Evolutionary conservation across 1,284 basidiomycete genomes (phyloP), one percentile per base, ranked within the genome.

Genomic region (Irpex sp.): DNA sequence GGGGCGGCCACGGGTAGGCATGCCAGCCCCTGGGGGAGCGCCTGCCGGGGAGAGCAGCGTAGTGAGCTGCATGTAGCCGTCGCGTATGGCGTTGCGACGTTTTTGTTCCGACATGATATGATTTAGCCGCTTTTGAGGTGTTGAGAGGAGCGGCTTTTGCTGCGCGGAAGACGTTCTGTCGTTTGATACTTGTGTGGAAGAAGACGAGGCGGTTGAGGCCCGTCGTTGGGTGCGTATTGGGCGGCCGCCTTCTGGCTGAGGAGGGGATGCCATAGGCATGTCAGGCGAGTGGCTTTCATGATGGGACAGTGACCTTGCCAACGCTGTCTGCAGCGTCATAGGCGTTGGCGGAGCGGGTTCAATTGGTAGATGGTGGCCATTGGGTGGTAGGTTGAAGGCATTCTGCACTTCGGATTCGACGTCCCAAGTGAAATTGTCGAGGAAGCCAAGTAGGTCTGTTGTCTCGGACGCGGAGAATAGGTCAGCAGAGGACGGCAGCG

Each of bases 31-130:
- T 36, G 84, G 81, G 12, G 75, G 74, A 2, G 84, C 81, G 4
- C 87, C 87, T 6, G 86, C 83, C 21, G 90, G 88, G 0, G 91
- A 87, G 57, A 94, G 84, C 33, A 94, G 79, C 0, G 86, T 76
- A 39, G 91, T 93, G 49, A 95, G 77, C 69, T 91, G 85, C 12
- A 93, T 88, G 75, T 95, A 95, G 9, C 92, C 93, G 64, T 93
- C 89, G 39, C 93, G 85, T 67, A 95, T 95, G 55, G 92, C 91
- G 64, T 94, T 93, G 2, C 93, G 83, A 2, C 93, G 86, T 73
- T 93, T 94, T 75, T 95, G 93, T 75, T 95, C 93, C 10, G 90
- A 93, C 79, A 93, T 88, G 77, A 95, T 95, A 76, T 95, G 93
- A 72, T 95, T 95, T n/a, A 93, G 84, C 33, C 93, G 85, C 73